Evolutionary conservation across 1,284 basidiomycete genomes (phyloP).

Genomic region (Marasmius fiardii): DNA sequence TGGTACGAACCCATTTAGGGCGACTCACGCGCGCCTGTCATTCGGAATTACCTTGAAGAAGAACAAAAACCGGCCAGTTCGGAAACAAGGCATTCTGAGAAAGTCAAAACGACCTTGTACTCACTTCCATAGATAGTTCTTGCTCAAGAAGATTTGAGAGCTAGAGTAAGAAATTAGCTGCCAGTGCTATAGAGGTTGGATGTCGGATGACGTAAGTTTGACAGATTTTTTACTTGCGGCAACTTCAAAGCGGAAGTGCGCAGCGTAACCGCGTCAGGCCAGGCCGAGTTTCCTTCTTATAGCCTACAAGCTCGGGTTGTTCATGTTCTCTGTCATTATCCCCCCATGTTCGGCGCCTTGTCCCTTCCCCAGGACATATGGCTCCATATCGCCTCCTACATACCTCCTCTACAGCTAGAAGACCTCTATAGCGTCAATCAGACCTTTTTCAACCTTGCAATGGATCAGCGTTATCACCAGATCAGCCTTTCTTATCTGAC

Average conservation of each 20-base stretch:
- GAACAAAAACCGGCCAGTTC: background rate
- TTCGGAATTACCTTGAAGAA: background rate
- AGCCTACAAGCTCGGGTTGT: background rate
- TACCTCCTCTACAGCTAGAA: slow-evolving; percentile 16
- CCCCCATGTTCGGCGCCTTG: background rate
- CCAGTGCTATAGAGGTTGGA: background rate
- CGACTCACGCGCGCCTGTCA: background rate
- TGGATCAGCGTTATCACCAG: slow-evolving; percentile 22
- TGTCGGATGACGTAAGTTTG: background rate
- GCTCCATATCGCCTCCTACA: slow-evolving; percentile 21
- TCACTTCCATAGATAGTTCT: no score
- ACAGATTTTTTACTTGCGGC: background rate
- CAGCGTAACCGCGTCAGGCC: background rate
- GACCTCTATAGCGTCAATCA: slow-evolving; percentile 22
- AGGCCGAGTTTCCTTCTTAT: background rate
- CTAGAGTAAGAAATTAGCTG: no score
- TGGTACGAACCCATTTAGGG: background rate
- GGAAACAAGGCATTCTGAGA: no score
- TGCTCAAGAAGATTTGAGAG: no score
- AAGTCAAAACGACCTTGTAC: no score
- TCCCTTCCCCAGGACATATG: slow-evolving; percentile 21
- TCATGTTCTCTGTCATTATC: background rate
- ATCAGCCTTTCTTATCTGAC: slow-evolving; percentile 15
- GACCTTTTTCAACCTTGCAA: slow-evolving; percentile 23
- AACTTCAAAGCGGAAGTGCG: background rate